Percentiles rank a stretch among this genome's conserved stretches.
These are phyloP conservation scores for Metarhizium sp. DNA, from an alignment of 2,329 filamentous ascomycete genomes.

Conservation along the genomic window DNA sequence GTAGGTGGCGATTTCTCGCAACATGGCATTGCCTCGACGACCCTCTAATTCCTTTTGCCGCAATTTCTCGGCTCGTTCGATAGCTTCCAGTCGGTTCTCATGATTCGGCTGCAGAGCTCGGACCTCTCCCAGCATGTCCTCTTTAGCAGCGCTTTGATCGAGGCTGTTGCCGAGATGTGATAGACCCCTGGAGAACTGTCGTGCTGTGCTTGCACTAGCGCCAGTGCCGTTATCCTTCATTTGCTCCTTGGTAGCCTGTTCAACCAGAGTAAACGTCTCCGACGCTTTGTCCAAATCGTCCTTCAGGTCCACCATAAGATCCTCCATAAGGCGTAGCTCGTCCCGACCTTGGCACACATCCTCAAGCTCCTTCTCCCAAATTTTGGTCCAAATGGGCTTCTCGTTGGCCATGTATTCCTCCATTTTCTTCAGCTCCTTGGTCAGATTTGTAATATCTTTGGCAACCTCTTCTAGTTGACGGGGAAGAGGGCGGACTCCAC, in stretches of 20 bases:
- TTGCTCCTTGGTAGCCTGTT: constrained; percentile 97
- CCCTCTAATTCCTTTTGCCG: constrained; percentile 80
- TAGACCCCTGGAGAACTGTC: constrained; percentile 47
- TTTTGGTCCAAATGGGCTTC: constrained; percentile 97
- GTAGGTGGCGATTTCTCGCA: constrained; percentile 75
- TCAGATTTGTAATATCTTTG: constrained; percentile 75
- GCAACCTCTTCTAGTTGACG: constrained; percentile 82
- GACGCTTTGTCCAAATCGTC: constrained; percentile 93
- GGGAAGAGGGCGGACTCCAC: constrained; percentile 83
- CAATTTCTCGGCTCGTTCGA: constrained; percentile 90
- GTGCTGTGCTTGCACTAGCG: constrained; percentile 39
- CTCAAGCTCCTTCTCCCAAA: constrained; percentile 97
- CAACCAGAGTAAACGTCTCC: constrained; percentile 88
- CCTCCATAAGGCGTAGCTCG: constrained; percentile 91
- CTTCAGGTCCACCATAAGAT: constrained; percentile 81
- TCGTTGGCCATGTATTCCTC: constrained; percentile 85
- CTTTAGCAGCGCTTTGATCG: constrained; percentile 78
- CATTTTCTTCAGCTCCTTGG: constrained; percentile 85
- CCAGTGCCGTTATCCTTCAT: constrained; percentile 62
- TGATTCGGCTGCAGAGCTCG: constrained; percentile 91
- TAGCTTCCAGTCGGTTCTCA: constrained; percentile 84
- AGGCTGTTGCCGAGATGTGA: constrained; percentile 40
- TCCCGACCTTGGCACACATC: constrained; percentile 93
- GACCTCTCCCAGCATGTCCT: constrained; percentile 86
- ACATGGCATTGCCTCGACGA: constrained; percentile 65